Base-by-base conservation (phyloP, 768 basidiomycete species). In the Psilocybe tampanensis region DNA sequence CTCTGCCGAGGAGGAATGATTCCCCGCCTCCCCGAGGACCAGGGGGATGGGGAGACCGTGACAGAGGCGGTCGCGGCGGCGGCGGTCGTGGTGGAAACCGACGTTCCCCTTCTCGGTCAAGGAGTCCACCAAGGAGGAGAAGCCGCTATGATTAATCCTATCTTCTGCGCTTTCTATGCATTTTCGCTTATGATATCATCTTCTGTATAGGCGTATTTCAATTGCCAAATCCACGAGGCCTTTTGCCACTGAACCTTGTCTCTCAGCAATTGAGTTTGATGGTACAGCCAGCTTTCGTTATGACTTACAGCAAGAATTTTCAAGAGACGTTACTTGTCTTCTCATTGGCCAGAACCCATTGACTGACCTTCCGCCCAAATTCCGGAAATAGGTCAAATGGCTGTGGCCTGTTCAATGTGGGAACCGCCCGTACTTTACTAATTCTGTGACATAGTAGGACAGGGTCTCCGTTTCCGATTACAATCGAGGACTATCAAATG, bases 11-110 rank as follows among this genome's bases (percentile, higher is more conserved):
- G 44, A 66, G 72, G 32, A 70, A 76, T 47, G 74, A 74, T 26
- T 80, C 84, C 2, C 83, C 86, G 0, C 81, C 81, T 50, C 78
- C 80, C 32, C 70, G 76, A 13, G 72, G 81, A 23, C 63, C 60
- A 43, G 74, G 75, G 36, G 74, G 76, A 17, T 63, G 66, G 63
- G 73, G 68, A 18, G 70, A 68, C n/a, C 63, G 74, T 2, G 67
- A 67, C 23, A 68, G 70, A 51, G 68, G 76, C 21, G 76, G 77
- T 23, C 39, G 52, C n/a, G 41, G 52, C 15, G 69, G 52, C n/a
- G 41, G 52, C 15, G 69, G 68, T n/a, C 67, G 70, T 49, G 70
- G 76, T 21, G 76, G 78, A 22, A 72, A 73, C 41, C 76, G 78
- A 45, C 72, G 76, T 18, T 74, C 73, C 15, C 69, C 74, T 22